Conservation (phyloP, 345 rosid genomes). For the Xanthoceras sorbifolium region DNA sequence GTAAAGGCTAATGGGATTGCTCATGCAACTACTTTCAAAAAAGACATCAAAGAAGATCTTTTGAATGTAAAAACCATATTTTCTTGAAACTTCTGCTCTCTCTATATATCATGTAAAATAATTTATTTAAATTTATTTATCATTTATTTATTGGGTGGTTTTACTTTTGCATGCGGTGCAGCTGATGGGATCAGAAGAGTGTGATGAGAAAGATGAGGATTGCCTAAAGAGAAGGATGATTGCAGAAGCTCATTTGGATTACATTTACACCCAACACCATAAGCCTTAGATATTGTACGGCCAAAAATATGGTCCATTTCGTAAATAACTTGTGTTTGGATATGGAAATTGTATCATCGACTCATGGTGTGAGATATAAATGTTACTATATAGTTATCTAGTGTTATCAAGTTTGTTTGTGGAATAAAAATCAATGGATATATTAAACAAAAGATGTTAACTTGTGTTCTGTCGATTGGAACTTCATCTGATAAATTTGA, state of each 20-base stretch:
- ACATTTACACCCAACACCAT: constrained; percentile 75
- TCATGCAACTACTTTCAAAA: constrained; percentile 1
- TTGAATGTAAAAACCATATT: constrained; percentile 21
- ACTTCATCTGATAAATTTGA: neutral
- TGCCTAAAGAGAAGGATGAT: constrained; percentile 65
- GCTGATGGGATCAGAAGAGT: constrained; percentile 58
- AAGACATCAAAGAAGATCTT: constrained; percentile 24
- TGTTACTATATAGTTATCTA: neutral
- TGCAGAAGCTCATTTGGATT: constrained; percentile 80
- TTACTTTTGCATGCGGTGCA: constrained; percentile 21
- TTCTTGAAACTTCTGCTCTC: neutral
- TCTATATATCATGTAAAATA: neutral
- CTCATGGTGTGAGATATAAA: neutral
- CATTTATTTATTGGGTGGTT: too few relatives aligned
- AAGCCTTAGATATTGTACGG: constrained; percentile 32
- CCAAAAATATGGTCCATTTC: neutral
- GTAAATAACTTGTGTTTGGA: neutral
- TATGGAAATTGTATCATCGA: neutral
- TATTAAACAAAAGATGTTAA: too few relatives aligned
- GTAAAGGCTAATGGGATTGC: neutral
- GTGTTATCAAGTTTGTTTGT: neutral
- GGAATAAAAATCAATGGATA: neutral
- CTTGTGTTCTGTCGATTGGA: neutral
- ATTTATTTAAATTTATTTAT: neutral
- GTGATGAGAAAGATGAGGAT: constrained; percentile 55